A percentile compares a stretch with the other conserved stretches of the same genome.
phyloP scores from a whole-genome alignment of 306 rosid species.

The Vigna radiata region DNA sequence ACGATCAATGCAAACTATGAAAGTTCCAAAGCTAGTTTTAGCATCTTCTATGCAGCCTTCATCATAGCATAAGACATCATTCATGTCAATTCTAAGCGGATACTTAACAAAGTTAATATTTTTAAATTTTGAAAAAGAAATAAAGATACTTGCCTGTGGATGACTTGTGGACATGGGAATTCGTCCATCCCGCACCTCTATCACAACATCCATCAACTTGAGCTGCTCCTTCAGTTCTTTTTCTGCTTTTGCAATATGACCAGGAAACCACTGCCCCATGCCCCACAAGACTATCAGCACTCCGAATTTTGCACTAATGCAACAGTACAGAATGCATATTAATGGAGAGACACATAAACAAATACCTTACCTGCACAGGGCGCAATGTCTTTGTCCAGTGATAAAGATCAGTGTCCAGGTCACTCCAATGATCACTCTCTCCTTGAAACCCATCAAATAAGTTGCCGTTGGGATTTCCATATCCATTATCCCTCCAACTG shows the following conservation, averaged over 20 bases:
- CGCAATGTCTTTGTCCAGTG: conserved; percentile 86
- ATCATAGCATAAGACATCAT: background rate
- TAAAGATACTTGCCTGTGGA: conserved; percentile 66
- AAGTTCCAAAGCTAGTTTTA: background rate
- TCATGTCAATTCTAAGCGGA: background rate
- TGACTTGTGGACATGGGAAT: conserved; percentile 92
- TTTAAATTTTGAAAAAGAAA: background rate
- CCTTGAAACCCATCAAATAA: conserved; percentile 42
- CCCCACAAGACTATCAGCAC: conserved; percentile 36
- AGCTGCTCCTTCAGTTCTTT: conserved; percentile 88
- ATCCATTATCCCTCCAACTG: conserved; percentile 54
- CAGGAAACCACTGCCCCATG: conserved; percentile 93
- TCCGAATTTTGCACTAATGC: conserved; percentile 4
- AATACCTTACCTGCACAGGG: conserved; percentile 94
- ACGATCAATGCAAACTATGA: background rate
- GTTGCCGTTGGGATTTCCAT: conserved; percentile 29
- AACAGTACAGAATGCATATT: background rate
- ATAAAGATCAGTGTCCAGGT: conserved; percentile 77
- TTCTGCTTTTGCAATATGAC: conserved; percentile 97
- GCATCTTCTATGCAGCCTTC: background rate
- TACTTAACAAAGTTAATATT: background rate
- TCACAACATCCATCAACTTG: conserved; percentile 92
- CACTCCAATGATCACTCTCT: conserved; percentile 65
- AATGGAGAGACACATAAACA: background rate
- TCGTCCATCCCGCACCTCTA: conserved; percentile 92